Conservation (phyloP, 75 land plant species). For the Selaginella moellendorffii region DNA sequence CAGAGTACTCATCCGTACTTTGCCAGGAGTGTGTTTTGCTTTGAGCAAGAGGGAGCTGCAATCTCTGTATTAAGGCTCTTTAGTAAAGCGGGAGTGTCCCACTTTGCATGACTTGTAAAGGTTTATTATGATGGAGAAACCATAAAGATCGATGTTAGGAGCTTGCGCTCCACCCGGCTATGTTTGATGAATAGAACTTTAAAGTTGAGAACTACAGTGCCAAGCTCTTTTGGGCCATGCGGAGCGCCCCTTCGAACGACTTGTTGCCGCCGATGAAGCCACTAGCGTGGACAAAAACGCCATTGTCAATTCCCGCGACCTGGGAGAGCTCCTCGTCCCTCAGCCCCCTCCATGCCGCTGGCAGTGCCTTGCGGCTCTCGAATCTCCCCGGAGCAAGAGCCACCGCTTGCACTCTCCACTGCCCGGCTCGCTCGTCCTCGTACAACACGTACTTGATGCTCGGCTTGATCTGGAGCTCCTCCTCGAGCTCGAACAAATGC, state of each 20-base stretch:
- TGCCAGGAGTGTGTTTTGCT: too few species aligned
- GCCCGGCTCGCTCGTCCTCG: constrained; percentile 78
- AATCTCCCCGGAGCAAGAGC: constrained; percentile 69
- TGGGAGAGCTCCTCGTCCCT: constrained; percentile 77
- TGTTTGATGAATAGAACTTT: not conserved
- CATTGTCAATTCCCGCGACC: constrained; percentile 54
- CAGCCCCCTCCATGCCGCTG: constrained; percentile 74
- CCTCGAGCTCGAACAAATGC: constrained; percentile 86
- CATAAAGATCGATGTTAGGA: too few species aligned
- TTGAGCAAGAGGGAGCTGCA: too few species aligned
- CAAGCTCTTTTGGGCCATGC: constrained; percentile 49
- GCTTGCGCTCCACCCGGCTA: too few species aligned
- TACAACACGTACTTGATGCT: constrained; percentile 77
- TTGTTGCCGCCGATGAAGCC: constrained; percentile 96
- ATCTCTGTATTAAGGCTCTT: too few species aligned
- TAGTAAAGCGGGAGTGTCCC: too few species aligned
- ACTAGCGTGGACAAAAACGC: constrained; percentile 92
- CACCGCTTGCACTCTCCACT: constrained; percentile 89
- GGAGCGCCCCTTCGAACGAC: constrained; percentile 69
- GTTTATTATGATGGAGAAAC: too few species aligned
- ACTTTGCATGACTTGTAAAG: too few species aligned
- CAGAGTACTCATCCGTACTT: too few species aligned
- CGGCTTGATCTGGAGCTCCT: constrained; percentile 70
- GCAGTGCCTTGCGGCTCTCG: constrained; percentile 76
- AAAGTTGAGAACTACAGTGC: not conserved